These are phyloP conservation scores for Auxenochlorella pyrenoidosa DNA, from an alignment of 139 green algal species.

Conservation along the genomic window DNA sequence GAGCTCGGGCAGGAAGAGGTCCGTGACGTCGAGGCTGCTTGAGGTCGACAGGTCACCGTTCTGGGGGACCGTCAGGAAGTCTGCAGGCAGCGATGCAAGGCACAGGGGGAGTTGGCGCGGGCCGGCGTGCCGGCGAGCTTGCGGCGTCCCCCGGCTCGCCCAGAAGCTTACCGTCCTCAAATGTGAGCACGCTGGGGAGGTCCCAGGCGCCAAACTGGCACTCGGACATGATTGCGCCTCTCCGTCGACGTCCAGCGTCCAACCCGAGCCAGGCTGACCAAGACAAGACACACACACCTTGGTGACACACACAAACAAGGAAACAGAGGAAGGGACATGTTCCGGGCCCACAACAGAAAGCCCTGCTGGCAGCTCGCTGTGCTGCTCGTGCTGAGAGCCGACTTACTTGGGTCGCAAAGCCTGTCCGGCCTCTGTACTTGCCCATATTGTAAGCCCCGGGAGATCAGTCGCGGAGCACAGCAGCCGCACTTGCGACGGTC, in stretches of 20 bases:
- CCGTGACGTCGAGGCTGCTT: conserved; percentile 13
- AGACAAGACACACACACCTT: too few relatives aligned
- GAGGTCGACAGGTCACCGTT: background rate
- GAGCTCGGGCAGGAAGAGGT: conserved; percentile 22
- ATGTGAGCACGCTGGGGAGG: background rate
- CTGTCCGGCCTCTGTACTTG: too few relatives aligned
- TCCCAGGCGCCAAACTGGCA: background rate
- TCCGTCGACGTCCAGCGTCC: too few relatives aligned
- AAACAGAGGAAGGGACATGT: background rate
- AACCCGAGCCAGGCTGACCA: too few relatives aligned
- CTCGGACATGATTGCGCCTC: background rate
- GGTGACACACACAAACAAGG: too few relatives aligned
- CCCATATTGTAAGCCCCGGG: too few relatives aligned
- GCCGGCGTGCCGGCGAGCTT: background rate
- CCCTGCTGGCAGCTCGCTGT: too few relatives aligned
- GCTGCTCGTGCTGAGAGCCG: too few relatives aligned
- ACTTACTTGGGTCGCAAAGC: too few relatives aligned
- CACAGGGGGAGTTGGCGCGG: background rate
- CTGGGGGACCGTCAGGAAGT: conserved; percentile 22
- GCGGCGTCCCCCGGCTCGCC: background rate
- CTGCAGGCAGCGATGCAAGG: background rate
- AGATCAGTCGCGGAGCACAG: too few relatives aligned
- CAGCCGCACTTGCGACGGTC: too few relatives aligned
- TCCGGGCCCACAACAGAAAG: too few relatives aligned
- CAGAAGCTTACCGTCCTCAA: background rate